Conservation (phyloP, 345 rosid genomes). For the Firmiana major region DNA sequence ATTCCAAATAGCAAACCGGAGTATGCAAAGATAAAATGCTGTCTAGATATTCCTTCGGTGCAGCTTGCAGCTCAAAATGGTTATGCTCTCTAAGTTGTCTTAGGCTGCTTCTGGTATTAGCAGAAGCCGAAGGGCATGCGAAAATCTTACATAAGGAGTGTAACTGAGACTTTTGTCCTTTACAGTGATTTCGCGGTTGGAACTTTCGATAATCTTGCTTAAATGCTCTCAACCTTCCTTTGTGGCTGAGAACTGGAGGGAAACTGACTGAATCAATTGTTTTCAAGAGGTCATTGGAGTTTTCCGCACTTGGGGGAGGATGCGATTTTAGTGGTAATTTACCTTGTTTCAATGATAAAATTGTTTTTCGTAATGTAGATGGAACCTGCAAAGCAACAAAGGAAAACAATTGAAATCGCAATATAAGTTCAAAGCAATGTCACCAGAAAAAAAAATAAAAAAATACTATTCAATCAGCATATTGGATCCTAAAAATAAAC, state of each 20-base stretch:
- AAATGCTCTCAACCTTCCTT: slow-evolving; percentile 40
- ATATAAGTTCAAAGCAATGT: background rate
- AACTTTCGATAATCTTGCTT: slow-evolving; percentile 24
- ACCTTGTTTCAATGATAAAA: slow-evolving; percentile 48
- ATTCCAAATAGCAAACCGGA: slow-evolving; percentile 22
- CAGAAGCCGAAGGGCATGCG: slow-evolving; percentile 12
- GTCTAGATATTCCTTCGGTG: slow-evolving; percentile 44
- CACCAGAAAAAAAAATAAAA: too few relatives aligned
- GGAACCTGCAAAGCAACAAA: slow-evolving; percentile 50
- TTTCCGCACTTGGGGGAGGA: slow-evolving; percentile 19
- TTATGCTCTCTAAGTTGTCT: slow-evolving; percentile 20
- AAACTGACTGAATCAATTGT: slow-evolving; percentile 35
- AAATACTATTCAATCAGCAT: background rate
- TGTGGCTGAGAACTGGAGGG: slow-evolving; percentile 23
- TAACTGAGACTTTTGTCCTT: slow-evolving; percentile 31
- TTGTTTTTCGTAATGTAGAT: slow-evolving; percentile 41
- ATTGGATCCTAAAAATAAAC: background rate
- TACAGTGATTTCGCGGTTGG: slow-evolving; percentile 7
- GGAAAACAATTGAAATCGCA: background rate
- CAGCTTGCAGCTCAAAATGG: slow-evolving; percentile 28
- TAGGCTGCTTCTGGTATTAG: slow-evolving; percentile 10
- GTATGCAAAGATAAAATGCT: slow-evolving; percentile 53
- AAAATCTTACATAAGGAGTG: slow-evolving; percentile 40
- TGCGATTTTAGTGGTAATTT: slow-evolving; percentile 29
- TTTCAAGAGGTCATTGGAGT: slow-evolving; percentile 11